Percentiles rank a stretch among this genome's conserved stretches.
phyloP scores from a whole-genome alignment of 768 basidiomycete species.

The Amyloporia xantha region DNA sequence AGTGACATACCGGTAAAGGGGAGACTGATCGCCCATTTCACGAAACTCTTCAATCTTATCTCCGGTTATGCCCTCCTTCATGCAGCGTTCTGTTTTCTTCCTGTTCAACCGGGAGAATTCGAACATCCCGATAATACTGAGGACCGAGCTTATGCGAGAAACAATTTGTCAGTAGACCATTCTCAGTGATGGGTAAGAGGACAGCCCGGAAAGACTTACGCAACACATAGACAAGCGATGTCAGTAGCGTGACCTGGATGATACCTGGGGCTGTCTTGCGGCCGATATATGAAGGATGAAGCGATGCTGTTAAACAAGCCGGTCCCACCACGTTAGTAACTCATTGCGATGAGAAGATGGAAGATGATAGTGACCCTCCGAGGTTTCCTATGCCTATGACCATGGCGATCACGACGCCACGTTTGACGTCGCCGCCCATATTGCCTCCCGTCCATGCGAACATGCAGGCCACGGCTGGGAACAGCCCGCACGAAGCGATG shows the following conservation, averaged over 20 bases:
- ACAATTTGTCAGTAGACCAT: neutral
- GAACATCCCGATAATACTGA: neutral
- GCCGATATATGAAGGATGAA: conserved; percentile 35
- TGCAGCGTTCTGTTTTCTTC: neutral
- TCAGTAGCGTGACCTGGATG: conserved; percentile 10
- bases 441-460: conserved; percentile 52
- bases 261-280: conserved; percentile 12
- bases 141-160: neutral
- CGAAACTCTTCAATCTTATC: neutral
- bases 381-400: conserved; percentile 51
- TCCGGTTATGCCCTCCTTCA: neutral
- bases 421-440: conserved; percentile 48
- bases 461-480: conserved; percentile 39
- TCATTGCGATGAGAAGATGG: neutral
- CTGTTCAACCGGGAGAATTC: neutral
- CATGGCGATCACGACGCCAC: conserved; percentile 46
- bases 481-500: conserved; percentile 47
- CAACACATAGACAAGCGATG: conserved; percentile 1
- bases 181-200: neutral
- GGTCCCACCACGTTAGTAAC: too few relatives aligned
- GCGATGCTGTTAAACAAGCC: conserved; percentile 26
- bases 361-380: conserved; percentile 34
- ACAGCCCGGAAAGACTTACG: neutral
- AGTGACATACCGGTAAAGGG: conserved; percentile 1
- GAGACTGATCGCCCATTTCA: neutral